A percentile compares a stretch with the other conserved stretches of the same genome.
phyloP scores from a whole-genome alignment of 2,329 filamentous ascomycete genomes.

The Fusarium acutatum region DNA sequence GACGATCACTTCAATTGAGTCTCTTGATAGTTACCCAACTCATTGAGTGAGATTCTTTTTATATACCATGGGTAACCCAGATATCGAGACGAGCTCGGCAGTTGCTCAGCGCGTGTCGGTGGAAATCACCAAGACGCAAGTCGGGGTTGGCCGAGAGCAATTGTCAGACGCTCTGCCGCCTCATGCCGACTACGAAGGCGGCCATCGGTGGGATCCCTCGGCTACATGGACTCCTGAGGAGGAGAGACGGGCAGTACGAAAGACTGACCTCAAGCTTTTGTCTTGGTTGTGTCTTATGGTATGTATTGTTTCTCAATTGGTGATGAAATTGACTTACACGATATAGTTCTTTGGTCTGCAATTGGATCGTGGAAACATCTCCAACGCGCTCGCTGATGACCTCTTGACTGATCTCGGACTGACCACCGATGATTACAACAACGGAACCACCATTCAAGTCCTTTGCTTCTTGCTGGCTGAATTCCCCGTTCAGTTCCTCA shows the following conservation, averaged over 20 bases:
- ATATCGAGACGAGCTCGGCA: slow-evolving; percentile 43
- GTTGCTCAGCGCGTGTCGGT: slow-evolving; percentile 36
- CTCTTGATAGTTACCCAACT: not conserved
- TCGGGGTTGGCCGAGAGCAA: slow-evolving; percentile 51
- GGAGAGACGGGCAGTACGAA: slow-evolving; percentile 63
- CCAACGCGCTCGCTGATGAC: slow-evolving; percentile 69
- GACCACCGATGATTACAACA: slow-evolving; percentile 63
- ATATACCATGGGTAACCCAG: slow-evolving; percentile 36
- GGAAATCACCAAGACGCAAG: slow-evolving; percentile 37
- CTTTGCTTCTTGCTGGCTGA: slow-evolving; percentile 64
- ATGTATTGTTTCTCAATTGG: not conserved
- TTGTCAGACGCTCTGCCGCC: slow-evolving; percentile 44
- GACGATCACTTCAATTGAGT: not conserved
- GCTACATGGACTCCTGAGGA: slow-evolving; percentile 64
- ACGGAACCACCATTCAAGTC: slow-evolving; percentile 65
- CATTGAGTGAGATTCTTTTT: not conserved
- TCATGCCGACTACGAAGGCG: slow-evolving; percentile 50
- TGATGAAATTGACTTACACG: slow-evolving; percentile 24
- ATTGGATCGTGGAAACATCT: slow-evolving; percentile 70
- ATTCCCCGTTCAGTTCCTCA: slow-evolving; percentile 66
- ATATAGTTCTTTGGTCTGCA: slow-evolving; percentile 67
- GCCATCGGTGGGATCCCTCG: slow-evolving; percentile 52
- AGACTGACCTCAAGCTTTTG: slow-evolving; percentile 56
- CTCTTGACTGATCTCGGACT: slow-evolving; percentile 63
- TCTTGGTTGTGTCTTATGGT: slow-evolving; percentile 56